Conservation (phyloP, 352 stramenopile genomes). For the Globisporangium nagaii region DNA sequence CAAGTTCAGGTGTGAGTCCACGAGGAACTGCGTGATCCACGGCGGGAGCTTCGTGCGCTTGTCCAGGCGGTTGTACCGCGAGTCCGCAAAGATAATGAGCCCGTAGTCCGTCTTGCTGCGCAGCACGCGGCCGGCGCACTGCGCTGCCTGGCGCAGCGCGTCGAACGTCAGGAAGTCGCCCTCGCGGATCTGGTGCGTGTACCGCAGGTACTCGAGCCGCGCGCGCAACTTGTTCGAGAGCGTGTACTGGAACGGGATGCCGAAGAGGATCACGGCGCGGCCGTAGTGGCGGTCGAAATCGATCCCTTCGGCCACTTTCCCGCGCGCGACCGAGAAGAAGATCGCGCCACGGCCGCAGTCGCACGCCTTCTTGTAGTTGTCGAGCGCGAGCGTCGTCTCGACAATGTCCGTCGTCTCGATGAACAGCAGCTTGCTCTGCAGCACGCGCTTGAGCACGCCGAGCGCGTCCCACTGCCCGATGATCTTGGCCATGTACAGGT, state of each 20-base stretch:
- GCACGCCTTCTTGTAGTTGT: constrained; percentile 98
- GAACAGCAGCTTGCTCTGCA: constrained; percentile 97
- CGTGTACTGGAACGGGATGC: constrained; percentile 99
- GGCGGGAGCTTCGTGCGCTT: constrained; percentile 97
- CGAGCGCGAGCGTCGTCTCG: constrained; percentile 97
- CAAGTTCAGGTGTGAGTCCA: constrained; percentile 94
- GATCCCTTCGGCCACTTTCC: constrained; percentile 99
- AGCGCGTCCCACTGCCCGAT: constrained; percentile 95
- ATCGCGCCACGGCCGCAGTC: constrained; percentile 94
- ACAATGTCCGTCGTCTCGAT: constrained; percentile 99
- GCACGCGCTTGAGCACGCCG: constrained; percentile 90
- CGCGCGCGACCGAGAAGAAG: constrained; percentile 97
- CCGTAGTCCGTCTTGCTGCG: constrained; percentile 99
- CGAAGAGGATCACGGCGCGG: constrained; percentile 96
- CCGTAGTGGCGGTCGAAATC: constrained; percentile 99
- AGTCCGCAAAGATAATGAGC: constrained; percentile 98
- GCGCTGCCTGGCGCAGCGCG: constrained; percentile 94
- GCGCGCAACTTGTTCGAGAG: constrained; percentile 91
- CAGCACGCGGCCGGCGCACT: constrained; percentile 98
- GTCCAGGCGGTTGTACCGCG: constrained; percentile 96
- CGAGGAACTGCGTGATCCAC: constrained; percentile 98
- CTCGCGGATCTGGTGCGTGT: constrained; percentile 90
- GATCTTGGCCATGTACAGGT: constrained; percentile 99
- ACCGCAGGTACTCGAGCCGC: constrained; percentile 96
- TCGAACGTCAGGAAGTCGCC: constrained; percentile 99